Evolutionary conservation across 202 grass and related monocot species (phyloP).

Genomic region (Zizania palustris): DNA sequence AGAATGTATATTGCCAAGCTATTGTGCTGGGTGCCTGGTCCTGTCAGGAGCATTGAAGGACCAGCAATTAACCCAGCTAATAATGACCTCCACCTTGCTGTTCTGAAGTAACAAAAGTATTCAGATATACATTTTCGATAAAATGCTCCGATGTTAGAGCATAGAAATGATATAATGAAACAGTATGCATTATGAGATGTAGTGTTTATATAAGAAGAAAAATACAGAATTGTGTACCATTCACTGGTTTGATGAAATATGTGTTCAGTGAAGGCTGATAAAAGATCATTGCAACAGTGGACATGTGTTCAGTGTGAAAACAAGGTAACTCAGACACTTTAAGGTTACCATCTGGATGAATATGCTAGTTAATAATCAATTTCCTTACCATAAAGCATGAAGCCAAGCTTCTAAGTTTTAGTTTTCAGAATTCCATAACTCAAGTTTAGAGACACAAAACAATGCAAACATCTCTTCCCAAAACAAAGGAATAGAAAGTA

Average conservation of each 20-base stretch:
- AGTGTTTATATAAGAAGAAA: neutral
- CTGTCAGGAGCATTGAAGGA: constrained; percentile 94
- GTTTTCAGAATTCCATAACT: neutral
- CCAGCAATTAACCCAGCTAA: constrained; percentile 84
- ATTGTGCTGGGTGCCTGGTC: constrained; percentile 86
- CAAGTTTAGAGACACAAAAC: neutral
- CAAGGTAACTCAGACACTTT: no score
- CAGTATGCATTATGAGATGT: constrained; percentile 1
- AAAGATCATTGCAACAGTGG: neutral
- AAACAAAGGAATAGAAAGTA: neutral
- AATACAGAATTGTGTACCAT: neutral
- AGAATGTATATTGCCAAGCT: constrained; percentile 97
- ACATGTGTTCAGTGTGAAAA: neutral
- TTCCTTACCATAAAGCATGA: constrained; percentile 7
- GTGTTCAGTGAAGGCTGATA: neutral
- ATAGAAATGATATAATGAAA: neutral
- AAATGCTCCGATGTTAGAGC: neutral
- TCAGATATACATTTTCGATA: constrained; percentile 11
- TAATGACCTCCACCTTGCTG: constrained; percentile 87
- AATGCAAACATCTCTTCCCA: constrained; percentile 5
- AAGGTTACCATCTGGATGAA: neutral
- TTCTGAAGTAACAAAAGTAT: constrained; percentile 71
- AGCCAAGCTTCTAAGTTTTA: neutral
- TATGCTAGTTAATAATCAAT: neutral
- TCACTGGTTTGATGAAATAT: constrained; percentile 11